These are phyloP conservation scores for Trichosporon ovoides DNA, from an alignment of 1,284 basidiomycete genomes.

Conservation along the genomic window DNA sequence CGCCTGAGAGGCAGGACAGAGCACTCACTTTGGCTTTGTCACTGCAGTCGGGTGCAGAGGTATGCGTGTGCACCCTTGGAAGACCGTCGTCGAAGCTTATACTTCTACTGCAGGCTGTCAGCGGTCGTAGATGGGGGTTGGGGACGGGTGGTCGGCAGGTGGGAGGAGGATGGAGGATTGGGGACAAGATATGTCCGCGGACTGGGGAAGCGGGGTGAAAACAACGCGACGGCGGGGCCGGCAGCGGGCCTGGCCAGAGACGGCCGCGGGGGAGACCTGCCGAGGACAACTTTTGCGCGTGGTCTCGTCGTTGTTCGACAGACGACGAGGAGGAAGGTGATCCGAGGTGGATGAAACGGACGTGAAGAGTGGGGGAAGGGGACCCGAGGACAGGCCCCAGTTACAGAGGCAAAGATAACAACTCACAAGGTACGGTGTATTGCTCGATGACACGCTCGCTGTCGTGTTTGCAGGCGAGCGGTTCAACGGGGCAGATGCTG, in stretches of 20 bases:
- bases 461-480: constrained; percentile 6
- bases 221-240: background rate
- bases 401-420: constrained; percentile 11
- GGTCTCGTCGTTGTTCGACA: background rate
- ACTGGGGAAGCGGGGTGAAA: background rate
- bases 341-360: background rate
- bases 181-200: background rate
- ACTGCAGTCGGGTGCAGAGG: background rate
- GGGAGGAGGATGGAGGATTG: constrained; percentile 4
- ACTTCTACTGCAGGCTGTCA: background rate
- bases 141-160: background rate
- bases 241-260: background rate
- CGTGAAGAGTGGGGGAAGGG: background rate
- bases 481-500: background rate
- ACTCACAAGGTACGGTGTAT: constrained; percentile 15
- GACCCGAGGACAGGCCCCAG: constrained; percentile 14
- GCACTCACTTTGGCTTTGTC: background rate
- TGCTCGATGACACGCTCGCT: background rate
- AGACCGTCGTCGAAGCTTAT: background rate
- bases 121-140: background rate
- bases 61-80: background rate
- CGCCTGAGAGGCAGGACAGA: background rate
- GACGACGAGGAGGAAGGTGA: background rate
- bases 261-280: background rate
- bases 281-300: background rate